Percentiles rank a stretch among this genome's conserved stretches.
These are phyloP conservation scores for Phyllosticta citriasiana DNA, from an alignment of 2,329 filamentous ascomycete species.

Conservation along the genomic window DNA sequence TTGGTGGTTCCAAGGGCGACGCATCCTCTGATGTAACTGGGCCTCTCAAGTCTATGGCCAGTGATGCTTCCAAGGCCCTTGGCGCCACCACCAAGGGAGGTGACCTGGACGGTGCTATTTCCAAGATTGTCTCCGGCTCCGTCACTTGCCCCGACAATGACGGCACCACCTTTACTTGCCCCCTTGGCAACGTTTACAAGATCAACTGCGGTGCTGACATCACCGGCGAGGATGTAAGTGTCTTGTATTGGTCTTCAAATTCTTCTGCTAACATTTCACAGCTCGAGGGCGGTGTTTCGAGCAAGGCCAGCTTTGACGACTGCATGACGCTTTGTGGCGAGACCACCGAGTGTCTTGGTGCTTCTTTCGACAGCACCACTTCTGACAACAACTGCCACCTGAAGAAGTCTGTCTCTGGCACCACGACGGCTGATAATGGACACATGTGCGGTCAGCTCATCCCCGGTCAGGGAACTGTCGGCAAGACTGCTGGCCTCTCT, in stretches of 20 bases:
- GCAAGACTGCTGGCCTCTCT: neutral
- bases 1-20: neutral
- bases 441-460: neutral
- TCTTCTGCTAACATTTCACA: neutral
- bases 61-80: neutral
- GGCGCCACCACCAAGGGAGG: neutral
- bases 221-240: neutral
- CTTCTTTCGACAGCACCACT: neutral
- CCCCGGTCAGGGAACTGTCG: neutral
- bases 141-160: neutral
- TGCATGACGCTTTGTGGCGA: neutral
- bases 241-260: no score
- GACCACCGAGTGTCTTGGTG: neutral
- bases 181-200: neutral
- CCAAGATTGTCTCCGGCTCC: neutral
- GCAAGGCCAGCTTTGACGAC: neutral
- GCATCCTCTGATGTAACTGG: neutral
- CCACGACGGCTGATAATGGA: neutral
- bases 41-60: neutral
- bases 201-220: neutral
- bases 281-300: neutral
- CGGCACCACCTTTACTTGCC: neutral
- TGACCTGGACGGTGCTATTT: neutral
- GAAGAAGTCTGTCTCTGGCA: neutral
- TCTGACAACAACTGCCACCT: neutral